A percentile compares a stretch with the other conserved stretches of the same genome.
phyloP scores from a whole-genome alignment of 768 basidiomycete genomes.

The Lyophyllum semitale region DNA sequence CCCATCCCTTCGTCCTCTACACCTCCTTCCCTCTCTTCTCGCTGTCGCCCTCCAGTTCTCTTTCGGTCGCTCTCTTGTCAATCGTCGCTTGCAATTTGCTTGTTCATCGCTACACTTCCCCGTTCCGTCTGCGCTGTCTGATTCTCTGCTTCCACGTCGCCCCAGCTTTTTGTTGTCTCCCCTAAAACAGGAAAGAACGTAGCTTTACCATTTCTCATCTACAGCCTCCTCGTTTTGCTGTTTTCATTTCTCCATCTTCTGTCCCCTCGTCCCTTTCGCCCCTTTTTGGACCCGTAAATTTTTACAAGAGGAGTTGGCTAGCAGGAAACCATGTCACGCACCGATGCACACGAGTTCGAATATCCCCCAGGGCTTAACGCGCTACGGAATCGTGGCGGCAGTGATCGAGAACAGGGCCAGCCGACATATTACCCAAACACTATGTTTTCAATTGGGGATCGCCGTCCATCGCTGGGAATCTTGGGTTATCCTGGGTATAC shows the following conservation, averaged over 20 bases:
- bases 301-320: background rate
- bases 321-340: constrained; percentile 39
- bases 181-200: constrained; percentile 16
- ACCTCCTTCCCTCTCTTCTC: constrained; percentile 18
- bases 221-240: constrained; percentile 6
- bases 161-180: constrained; percentile 18
- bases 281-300: constrained; percentile 11
- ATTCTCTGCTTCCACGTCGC: constrained; percentile 16
- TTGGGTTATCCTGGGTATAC: constrained; percentile 19
- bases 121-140: constrained; percentile 19
- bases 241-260: constrained; percentile 19
- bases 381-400: constrained; percentile 24
- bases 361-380: constrained; percentile 31
- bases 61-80: constrained; percentile 39
- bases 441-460: constrained; percentile 28
- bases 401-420: constrained; percentile 22
- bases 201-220: constrained; percentile 9
- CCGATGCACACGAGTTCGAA: constrained; percentile 43
- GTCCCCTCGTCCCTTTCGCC: constrained; percentile 21
- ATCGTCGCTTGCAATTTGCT: constrained; percentile 40
- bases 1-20: constrained; percentile 12
- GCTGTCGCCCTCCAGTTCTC: constrained; percentile 37
- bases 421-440: constrained; percentile 17
- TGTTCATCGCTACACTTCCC: constrained; percentile 25
- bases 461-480: constrained; percentile 26